Evolutionary conservation across 257 asterid species (phyloP).

Genomic region (Rhazya stricta): DNA sequence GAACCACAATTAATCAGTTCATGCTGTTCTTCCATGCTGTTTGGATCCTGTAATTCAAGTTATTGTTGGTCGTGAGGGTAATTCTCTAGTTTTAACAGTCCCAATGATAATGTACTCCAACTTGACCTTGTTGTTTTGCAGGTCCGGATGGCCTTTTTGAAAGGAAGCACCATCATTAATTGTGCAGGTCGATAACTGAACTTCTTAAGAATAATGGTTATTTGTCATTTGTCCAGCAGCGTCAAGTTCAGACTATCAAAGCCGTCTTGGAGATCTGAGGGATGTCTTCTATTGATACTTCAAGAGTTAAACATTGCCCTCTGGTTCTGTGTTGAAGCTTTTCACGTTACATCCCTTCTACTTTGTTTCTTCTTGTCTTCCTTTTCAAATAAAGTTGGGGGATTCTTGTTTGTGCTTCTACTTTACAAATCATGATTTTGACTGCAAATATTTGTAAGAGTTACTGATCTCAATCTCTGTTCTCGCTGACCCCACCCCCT

Average conservation of each 20-base stretch:
- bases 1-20: not conserved
- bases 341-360: not conserved
- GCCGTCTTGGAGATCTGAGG: not conserved
- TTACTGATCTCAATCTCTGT: not conserved
- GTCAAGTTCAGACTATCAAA: constrained; percentile 17
- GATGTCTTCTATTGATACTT: constrained; percentile 7
- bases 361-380: not conserved
- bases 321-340: not conserved
- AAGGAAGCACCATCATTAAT: constrained; percentile 41
- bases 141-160: constrained; percentile 95
- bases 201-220: constrained; percentile 22
- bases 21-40: not conserved
- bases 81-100: not conserved
- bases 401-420: not conserved
- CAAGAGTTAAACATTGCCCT: not conserved
- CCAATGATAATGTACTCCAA: not conserved
- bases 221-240: constrained; percentile 17
- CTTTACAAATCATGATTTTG: not conserved
- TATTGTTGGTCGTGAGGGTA: not conserved
- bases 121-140: constrained; percentile 25
- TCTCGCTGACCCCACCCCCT: not conserved
- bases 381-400: constrained; percentile 2
- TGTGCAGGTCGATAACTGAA: not conserved
- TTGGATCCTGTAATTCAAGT: not conserved
- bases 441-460: not conserved